Conservation (phyloP, 2,329 filamentous ascomycete species). For the Aureobasidium zeae region DNA sequence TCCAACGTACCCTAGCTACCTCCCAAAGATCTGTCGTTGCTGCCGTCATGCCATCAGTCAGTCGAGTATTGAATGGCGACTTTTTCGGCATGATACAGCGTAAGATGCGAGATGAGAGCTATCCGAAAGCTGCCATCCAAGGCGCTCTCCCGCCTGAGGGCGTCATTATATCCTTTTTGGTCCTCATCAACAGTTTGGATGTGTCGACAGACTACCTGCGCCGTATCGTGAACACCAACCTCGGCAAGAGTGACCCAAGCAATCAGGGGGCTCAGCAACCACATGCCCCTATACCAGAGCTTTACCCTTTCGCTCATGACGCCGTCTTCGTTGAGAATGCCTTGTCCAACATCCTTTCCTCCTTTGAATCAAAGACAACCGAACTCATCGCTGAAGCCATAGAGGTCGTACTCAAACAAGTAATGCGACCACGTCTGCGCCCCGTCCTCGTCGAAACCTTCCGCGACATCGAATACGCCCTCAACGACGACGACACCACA, state of each 20-base stretch:
- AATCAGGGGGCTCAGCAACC: constrained; percentile 29
- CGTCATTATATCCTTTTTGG: constrained; percentile 78
- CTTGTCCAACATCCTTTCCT: constrained; percentile 58
- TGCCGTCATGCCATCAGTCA: constrained; percentile 67
- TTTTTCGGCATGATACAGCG: constrained; percentile 96
- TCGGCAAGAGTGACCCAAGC: constrained; percentile 32
- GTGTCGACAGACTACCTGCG: constrained; percentile 83
- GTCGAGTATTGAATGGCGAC: constrained; percentile 73
- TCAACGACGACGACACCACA: constrained; percentile 41
- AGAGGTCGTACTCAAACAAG: constrained; percentile 75
- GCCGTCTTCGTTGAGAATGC: constrained; percentile 58
- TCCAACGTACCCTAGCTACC: constrained; percentile 78
- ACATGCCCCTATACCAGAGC: constrained; percentile 31
- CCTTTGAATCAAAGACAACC: constrained; percentile 66
- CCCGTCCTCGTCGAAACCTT: constrained; percentile 82
- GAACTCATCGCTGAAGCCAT: constrained; percentile 80
- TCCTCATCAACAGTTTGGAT: constrained; percentile 93
- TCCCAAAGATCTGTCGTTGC: constrained; percentile 70
- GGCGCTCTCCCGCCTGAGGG: constrained; percentile 80
- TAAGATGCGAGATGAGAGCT: constrained; percentile 94
- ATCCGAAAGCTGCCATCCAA: constrained; percentile 69
- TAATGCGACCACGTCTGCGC: constrained; percentile 74
- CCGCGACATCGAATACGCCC: constrained; percentile 78
- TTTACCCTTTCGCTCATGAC: constrained; percentile 76
- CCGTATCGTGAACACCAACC: constrained; percentile 67